Conservation (phyloP, 2,329 filamentous ascomycete genomes). For the Diaporthe ampelina region DNA sequence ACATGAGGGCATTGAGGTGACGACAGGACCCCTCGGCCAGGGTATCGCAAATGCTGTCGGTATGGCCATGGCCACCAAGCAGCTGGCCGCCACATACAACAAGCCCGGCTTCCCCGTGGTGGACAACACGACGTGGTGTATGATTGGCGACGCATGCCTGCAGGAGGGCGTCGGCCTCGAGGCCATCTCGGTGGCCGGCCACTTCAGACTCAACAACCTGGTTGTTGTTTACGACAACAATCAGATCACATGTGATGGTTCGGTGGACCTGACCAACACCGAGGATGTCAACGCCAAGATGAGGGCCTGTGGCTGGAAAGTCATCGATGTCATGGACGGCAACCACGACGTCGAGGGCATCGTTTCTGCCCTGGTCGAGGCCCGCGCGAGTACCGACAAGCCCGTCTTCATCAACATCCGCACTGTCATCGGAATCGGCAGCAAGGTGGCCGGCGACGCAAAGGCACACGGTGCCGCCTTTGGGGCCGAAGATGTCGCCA, state of each 20-base stretch:
- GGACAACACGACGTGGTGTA: conserved; percentile 65
- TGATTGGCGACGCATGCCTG: conserved; percentile 68
- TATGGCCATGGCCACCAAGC: conserved; percentile 67
- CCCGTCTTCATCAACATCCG: conserved; percentile 70
- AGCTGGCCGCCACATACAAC: conserved; percentile 66
- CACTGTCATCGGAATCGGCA: conserved; percentile 69
- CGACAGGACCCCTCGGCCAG: conserved; percentile 69
- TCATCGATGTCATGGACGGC: conserved; percentile 65
- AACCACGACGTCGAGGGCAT: conserved; percentile 62
- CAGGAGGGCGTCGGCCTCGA: conserved; percentile 69
- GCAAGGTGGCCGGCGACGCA: conserved; percentile 60
- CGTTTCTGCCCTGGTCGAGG: conserved; percentile 58
- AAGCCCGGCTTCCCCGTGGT: conserved; percentile 62
- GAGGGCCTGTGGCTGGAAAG: conserved; percentile 65
- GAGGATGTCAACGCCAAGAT: conserved; percentile 70
- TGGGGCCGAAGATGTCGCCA: conserved; percentile 64
- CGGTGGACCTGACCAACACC: conserved; percentile 64
- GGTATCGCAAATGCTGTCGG: conserved; percentile 70
- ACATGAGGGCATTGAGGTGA: conserved; percentile 68
- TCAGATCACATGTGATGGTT: conserved; percentile 69
- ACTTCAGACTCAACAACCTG: conserved; percentile 65
- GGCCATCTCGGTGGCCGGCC: conserved; percentile 66
- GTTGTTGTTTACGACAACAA: conserved; percentile 69
- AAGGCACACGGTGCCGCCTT: conserved; percentile 71
- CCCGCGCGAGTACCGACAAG: conserved; percentile 56